Conservation (phyloP, 345 rosid genomes). For the Capsella bursapastoris region DNA sequence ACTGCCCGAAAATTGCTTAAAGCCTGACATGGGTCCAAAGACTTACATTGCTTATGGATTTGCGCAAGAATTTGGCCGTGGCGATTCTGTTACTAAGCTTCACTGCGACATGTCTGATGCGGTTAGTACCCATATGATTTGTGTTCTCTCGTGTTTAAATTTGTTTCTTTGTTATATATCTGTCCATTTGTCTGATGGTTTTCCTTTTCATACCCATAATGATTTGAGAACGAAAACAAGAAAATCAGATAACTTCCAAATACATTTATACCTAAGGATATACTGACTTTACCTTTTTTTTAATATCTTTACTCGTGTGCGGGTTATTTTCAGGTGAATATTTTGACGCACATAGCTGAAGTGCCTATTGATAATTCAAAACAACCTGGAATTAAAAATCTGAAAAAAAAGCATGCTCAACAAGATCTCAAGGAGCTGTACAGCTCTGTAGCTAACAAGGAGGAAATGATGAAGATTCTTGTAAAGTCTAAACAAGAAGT, state of each 20-base stretch:
- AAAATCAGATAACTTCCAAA: no score
- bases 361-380: slow-evolving; percentile 23
- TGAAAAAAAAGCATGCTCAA: slow-evolving; percentile 51
- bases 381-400: slow-evolving; percentile 32
- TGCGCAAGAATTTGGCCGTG: slow-evolving; percentile 75
- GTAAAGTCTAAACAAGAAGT: background rate
- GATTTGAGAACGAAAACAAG: background rate
- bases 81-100: slow-evolving; percentile 89
- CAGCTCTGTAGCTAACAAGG: slow-evolving; percentile 33
- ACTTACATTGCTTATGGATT: slow-evolving; percentile 79
- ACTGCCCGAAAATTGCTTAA: slow-evolving; percentile 56
- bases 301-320: background rate
- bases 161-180: background rate
- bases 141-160: background rate
- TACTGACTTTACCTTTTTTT: background rate
- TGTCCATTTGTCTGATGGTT: background rate
- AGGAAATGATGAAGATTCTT: slow-evolving; percentile 26
- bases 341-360: slow-evolving; percentile 66
- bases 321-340: slow-evolving; percentile 58
- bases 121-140: slow-evolving; percentile 46
- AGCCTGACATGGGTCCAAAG: slow-evolving; percentile 91
- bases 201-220: slow-evolving; percentile 16
- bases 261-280: no score
- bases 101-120: slow-evolving; percentile 93
- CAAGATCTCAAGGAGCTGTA: slow-evolving; percentile 68